A percentile compares a stretch with the other conserved stretches of the same genome.
Evolutionary conservation across 179 eudicot genomes (phyloP).

Genomic region (Camellia oleifera): DNA sequence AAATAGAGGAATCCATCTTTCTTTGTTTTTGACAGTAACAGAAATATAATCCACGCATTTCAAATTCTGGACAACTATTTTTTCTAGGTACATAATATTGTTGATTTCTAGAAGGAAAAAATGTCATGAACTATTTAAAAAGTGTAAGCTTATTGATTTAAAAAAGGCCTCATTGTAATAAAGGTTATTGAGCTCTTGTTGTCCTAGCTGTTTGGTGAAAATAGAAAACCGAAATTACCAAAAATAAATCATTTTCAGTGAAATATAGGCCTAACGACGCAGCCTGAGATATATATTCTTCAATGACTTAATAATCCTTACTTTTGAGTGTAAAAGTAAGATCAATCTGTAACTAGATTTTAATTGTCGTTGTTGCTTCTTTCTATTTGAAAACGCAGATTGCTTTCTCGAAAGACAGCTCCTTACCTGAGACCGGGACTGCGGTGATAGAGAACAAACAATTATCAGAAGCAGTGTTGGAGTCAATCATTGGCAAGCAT

Average conservation of each 20-base stretch:
- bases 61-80: no score
- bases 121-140: no score
- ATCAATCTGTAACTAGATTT: no score
- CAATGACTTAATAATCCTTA: background rate
- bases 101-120: no score
- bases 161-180: no score
- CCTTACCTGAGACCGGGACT: slow-evolving; percentile 46
- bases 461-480: slow-evolving; percentile 56
- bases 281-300: background rate
- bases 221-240: background rate
- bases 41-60: no score
- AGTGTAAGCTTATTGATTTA: background rate
- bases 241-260: background rate
- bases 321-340: no score
- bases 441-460: slow-evolving; percentile 66
- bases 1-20: background rate
- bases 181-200: no score
- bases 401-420: slow-evolving; percentile 64
- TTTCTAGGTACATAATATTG: no score
- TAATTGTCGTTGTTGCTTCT: background rate
- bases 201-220: background rate
- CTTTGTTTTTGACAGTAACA: background rate
- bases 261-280: background rate
- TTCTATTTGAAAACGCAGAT: slow-evolving; percentile 33
- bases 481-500: slow-evolving; percentile 64